Base-by-base conservation (phyloP, 345 rosid genomes). In the Syzygium aromaticum region DNA sequence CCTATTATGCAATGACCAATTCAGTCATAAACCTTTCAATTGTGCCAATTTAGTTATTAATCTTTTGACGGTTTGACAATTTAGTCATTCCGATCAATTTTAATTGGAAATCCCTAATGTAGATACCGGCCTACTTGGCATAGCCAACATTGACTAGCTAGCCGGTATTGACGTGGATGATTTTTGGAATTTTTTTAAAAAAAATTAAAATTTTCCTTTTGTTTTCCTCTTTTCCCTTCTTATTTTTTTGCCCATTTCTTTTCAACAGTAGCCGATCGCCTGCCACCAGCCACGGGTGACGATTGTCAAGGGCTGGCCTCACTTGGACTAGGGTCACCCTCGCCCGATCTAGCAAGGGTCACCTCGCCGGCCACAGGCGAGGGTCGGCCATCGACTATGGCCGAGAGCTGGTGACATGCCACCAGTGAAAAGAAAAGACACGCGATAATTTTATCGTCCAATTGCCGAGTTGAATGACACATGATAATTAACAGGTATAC, bases 101-200 rank as follows among this genome's bases (percentile, higher is more conserved):
- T 56, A 56, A 57, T 25, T 57, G 7, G 2, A 57, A 57, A 57
- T 57, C 27, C 1, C 0, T 25, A 3, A 57, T 25, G 28, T 57
- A 28, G 25, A 25, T 11, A 3, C 0, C 23, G 7, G 28, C 27
- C 28, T 57, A 57, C 27, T 11, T 25, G 6, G 15, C 28, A 57
- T 25, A 57, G 0, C 3, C 64, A 1, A 0, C 0, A 0, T 0
- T 57, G 0, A 25, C 3, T 40, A 3, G 43, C 6, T 40, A 5
- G 0, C 43, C 5, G 6, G 6, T 4, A 0, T 0, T 57, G 0
- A 25, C 3, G 4, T 25, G 1, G 6, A 57, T 25, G 28, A 57
- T 57, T 11, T 57, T 25, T 25, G 8, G 27, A 56, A 11, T 10
- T 57, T 5, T 57, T 25, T 25, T 54, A 25, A 3, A 40, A 40